A percentile compares a stretch with the other conserved stretches of the same genome.
These are phyloP conservation scores for Ilyonectria mors-panacis DNA, from an alignment of 2,329 filamentous ascomycete species.

Conservation along the genomic window DNA sequence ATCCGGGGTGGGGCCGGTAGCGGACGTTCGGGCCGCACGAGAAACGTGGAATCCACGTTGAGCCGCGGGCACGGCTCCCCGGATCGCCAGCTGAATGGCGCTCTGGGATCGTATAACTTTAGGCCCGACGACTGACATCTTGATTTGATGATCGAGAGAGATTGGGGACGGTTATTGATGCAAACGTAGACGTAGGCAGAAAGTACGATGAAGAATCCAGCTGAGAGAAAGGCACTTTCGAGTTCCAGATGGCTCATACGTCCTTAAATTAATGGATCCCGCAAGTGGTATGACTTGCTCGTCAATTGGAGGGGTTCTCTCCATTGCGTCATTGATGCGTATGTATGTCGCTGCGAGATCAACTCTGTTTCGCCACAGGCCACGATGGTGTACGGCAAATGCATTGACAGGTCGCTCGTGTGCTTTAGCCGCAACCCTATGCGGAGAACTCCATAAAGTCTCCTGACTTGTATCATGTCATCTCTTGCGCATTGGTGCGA, in stretches of 20 bases:
- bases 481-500: neutral
- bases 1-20: constrained; percentile 6
- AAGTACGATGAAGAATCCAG: neutral
- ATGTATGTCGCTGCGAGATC: constrained; percentile 36
- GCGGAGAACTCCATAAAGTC: neutral
- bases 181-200: neutral
- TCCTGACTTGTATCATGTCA: neutral
- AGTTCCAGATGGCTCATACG: neutral
- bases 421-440: constrained; percentile 10
- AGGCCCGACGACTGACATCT: neutral
- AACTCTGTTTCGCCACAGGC: constrained; percentile 14
- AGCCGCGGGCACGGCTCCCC: constrained; percentile 5
- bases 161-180: neutral
- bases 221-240: neutral
- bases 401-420: neutral
- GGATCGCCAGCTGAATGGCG: constrained; percentile 11
- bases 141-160: neutral
- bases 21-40: constrained; percentile 9
- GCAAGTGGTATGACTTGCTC: neutral
- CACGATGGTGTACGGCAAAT: constrained; percentile 20
- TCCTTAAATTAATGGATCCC: constrained; percentile 25
- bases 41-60: constrained; percentile 20
- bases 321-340: constrained; percentile 47
- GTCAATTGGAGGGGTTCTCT: constrained; percentile 9
- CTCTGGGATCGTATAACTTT: constrained; percentile 13